Base-by-base conservation (phyloP, 169 alveolate genomes). In the Plasmodium gaboni region DNA sequence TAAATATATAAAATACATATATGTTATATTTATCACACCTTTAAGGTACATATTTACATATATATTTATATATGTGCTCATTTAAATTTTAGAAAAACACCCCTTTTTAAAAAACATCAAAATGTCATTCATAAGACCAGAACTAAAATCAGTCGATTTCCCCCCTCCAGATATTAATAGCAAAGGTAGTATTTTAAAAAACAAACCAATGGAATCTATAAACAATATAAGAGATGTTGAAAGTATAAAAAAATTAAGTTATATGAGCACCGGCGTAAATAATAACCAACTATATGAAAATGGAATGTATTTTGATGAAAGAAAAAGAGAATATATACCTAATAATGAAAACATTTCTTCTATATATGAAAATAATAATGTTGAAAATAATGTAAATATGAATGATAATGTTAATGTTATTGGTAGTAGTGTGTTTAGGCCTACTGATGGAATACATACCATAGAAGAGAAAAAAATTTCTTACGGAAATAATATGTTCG, bases 171-270 rank as follows among this genome's bases (percentile, higher is more conserved):
- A 46, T 46, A 10, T 46, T 44, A 68, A 68, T 55, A 13, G 7
- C 42, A 71, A 50, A 24, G 3, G 38, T 42, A 73, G 59, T 19
- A 55, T 10, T 55, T 63, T 59, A 17, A 73, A 60, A 19, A 26
- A 15, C 22, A 64, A 64, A 51, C 89, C 64, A 38, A 76, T 76
- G 89, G 76, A 69, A 46, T 24, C 74, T 53, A 10, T 53, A 26
- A 61, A 64, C 15, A 44, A n/a, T 19, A 44, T 64, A 22, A 64
- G 44, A 42, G 74, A 64, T 17, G 67, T 48, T 19, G 76, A 64
- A 67, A 76, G 57, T 32, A 55, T 68, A 63, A 76, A 69, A 8
- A 69, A 59, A 50, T 13, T 28, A 28, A 51, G 42, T 53, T 76
- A 76, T 61, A 64, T 44, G 19, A 64, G 32, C 15, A 59, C 63